Conservation (phyloP, 1,284 basidiomycete species). For the Austroboletus olivaceoglutinosus region DNA sequence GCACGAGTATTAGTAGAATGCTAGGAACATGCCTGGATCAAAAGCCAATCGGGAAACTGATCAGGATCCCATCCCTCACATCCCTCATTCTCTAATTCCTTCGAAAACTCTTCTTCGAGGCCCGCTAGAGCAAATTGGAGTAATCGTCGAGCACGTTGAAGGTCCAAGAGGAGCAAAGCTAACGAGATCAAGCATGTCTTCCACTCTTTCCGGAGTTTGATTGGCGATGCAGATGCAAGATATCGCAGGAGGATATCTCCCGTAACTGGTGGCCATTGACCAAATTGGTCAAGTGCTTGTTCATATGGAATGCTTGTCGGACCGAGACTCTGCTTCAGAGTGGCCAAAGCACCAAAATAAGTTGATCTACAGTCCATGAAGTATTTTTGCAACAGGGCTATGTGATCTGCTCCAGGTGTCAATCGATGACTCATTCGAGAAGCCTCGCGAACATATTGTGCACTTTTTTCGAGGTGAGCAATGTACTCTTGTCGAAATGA, state of each 20-base stretch:
- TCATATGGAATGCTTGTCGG: neutral
- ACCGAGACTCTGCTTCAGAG: neutral
- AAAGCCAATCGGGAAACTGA: constrained; percentile 39
- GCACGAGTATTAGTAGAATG: no score
- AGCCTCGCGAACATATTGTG: no score
- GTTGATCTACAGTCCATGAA: no score
- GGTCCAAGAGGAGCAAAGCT: constrained; percentile 13
- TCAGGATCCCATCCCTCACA: constrained; percentile 13
- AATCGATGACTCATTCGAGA: no score
- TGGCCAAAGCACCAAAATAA: no score
- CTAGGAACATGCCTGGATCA: constrained; percentile 38
- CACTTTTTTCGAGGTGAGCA: no score
- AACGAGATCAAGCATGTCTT: constrained; percentile 20
- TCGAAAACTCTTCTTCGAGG: no score
- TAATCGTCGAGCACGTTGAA: no score
- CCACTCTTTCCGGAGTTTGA: constrained; percentile 25
- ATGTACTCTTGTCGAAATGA: no score
- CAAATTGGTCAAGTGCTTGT: neutral
- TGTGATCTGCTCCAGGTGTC: no score
- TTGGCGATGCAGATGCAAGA: constrained; percentile 14
- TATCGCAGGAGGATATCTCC: constrained; percentile 21
- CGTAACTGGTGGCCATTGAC: constrained; percentile 28
- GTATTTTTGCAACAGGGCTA: no score
- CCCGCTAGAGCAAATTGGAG: no score
- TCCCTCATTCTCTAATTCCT: constrained; percentile 17